phyloP scores from a whole-genome alignment of 140 eudicot genomes.

The Oenanthe javanica region DNA sequence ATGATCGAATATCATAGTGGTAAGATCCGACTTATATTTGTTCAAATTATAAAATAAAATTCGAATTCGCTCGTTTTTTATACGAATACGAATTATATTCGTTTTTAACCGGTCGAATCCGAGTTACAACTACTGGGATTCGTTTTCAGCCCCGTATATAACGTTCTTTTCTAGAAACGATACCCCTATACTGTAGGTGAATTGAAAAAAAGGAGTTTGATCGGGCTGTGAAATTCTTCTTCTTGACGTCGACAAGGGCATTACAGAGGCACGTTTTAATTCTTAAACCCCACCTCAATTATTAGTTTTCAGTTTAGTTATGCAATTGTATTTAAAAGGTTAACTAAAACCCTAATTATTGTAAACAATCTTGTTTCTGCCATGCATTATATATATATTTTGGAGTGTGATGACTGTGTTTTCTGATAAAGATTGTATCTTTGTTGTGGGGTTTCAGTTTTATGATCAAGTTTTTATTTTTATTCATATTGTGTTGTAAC shows the following conservation, averaged over 20 bases:
- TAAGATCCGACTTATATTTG: too few relatives aligned
- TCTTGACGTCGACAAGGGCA: not conserved
- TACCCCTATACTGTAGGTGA: not conserved
- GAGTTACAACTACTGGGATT: too few relatives aligned
- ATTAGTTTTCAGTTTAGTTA: not conserved
- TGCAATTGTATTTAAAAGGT: not conserved
- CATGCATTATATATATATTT: not conserved
- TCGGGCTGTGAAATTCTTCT: too few relatives aligned
- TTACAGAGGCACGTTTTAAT: too few relatives aligned
- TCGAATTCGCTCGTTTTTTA: too few relatives aligned
- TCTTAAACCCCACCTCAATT: not conserved
- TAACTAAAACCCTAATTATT: not conserved
- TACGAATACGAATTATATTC: too few relatives aligned
- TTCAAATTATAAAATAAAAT: too few relatives aligned
- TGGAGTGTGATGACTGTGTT: not conserved
- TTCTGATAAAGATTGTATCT: not conserved
- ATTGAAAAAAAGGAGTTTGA: not conserved
- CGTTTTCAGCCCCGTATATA: too few relatives aligned
- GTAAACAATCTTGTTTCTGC: not conserved
- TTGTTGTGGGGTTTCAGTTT: not conserved
- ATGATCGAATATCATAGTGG: too few relatives aligned
- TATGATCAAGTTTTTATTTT: not conserved
- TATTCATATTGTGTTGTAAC: not conserved
- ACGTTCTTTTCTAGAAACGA: too few relatives aligned
- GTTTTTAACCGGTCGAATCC: too few relatives aligned